Base-by-base conservation (phyloP, 1,284 basidiomycete species). In the Trametes sp. region DNA sequence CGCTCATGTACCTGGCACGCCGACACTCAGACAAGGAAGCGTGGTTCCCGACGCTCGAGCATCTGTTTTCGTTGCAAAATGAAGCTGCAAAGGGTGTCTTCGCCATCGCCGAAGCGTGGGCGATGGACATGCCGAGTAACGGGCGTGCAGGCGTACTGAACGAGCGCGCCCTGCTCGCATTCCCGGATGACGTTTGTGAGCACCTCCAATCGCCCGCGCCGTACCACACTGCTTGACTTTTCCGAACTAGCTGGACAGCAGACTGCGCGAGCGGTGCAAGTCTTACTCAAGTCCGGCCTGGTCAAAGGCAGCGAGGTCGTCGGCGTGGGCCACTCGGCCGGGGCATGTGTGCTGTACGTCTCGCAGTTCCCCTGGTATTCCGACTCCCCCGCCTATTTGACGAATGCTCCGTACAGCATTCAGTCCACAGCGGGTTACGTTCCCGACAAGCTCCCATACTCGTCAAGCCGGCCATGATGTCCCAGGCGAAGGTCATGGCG, bases 1-100 rank as follows among this genome's bases (percentile, higher is more conserved):
- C 75, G 16, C 16, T 19, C 74, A 64, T 68, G 21, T 63, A 6
- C 13, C 16, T 19, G n/a, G n/a, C n/a, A n/a, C n/a, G n/a, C n/a
- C n/a, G n/a, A n/a, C n/a, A n/a, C 16, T 19, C 38, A 66, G 16
- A 54, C 60, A 53, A 79, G 77, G 19, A 70, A 64, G 41, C 65
- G 64, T 24, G 78, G 77, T 21, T 53, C 24, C 61, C 61, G 5
- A 62, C 50, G 11, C n/a, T 62, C 44, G 41, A 57, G 44, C 50
- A 58, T 23, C 42, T 54, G 2, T 58, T 62, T 38, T 42, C 45
- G 1, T 29, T 62, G 13, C 61, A 62, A 35, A 36, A 41, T 7
- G 4, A 41, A 19, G 19, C 26, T 24, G 21, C 49, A n/a, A 24
- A 41, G 9, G 31, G 29, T 14, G 46, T 46, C 16, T 62, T 46